A percentile compares a stretch with the other conserved stretches of the same genome.
phyloP scores from a whole-genome alignment of 2,329 filamentous ascomycete species.

The Phaeomoniella chlamydospora region DNA sequence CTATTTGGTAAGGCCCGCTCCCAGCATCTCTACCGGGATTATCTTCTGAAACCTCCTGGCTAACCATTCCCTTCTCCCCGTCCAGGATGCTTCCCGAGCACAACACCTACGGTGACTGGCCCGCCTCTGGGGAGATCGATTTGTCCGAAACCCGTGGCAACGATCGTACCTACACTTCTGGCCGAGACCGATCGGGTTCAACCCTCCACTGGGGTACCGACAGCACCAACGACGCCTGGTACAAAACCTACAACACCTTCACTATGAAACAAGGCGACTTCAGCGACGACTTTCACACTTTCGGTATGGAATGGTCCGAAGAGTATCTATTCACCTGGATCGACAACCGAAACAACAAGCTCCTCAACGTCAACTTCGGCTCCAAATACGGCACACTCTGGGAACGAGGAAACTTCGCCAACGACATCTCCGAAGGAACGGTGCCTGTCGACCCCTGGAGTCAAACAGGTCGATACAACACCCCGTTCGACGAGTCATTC shows the following conservation, averaged over 20 bases:
- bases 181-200: constrained; percentile 27
- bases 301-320: constrained; percentile 37
- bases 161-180: constrained; percentile 20
- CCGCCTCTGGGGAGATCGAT: constrained; percentile 38
- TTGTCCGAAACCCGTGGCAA: constrained; percentile 38
- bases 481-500: constrained; percentile 36
- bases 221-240: constrained; percentile 13
- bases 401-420: constrained; percentile 24
- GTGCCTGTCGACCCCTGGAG: constrained; percentile 29
- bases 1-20: too few relatives aligned
- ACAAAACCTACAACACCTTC: constrained; percentile 14
- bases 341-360: constrained; percentile 25
- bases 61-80: too few relatives aligned
- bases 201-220: constrained; percentile 34
- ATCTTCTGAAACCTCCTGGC: too few relatives aligned
- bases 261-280: constrained; percentile 14
- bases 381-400: constrained; percentile 14
- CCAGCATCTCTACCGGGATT: too few relatives aligned
- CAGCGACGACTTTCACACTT: constrained; percentile 30
- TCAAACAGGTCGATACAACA: constrained; percentile 21
- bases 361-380: constrained; percentile 12
- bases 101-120: constrained; percentile 35
- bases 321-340: constrained; percentile 40
- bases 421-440: constrained; percentile 24
- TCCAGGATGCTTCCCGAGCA: constrained; percentile 39